Evolutionary conservation across 768 basidiomycete species (phyloP).

Genomic region (Russula olivacea): DNA sequence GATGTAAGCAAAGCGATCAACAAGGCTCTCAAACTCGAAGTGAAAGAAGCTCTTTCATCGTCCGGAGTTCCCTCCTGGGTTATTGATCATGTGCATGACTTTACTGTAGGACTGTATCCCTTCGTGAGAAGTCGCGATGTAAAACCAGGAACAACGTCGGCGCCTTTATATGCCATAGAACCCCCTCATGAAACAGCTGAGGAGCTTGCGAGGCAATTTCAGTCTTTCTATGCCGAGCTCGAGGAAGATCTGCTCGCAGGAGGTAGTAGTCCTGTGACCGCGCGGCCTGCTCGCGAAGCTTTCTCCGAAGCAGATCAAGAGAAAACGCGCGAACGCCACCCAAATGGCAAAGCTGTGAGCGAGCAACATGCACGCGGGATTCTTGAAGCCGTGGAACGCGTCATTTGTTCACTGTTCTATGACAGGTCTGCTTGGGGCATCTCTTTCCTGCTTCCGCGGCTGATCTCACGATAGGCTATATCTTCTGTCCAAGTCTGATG

Average conservation of each 20-base stretch:
- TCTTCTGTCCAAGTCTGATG: slow-evolving; percentile 65
- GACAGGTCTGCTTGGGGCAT: slow-evolving; percentile 52
- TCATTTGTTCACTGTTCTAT: slow-evolving; percentile 71
- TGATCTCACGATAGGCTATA: slow-evolving; percentile 53
- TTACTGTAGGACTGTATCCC: slow-evolving; percentile 51
- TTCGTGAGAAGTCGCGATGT: slow-evolving; percentile 37
- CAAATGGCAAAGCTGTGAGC: slow-evolving; percentile 29
- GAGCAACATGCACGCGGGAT: slow-evolving; percentile 45
- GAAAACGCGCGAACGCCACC: slow-evolving; percentile 15
- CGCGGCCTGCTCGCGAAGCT: slow-evolving; percentile 25
- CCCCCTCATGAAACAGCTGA: slow-evolving; percentile 44
- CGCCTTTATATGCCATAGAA: slow-evolving; percentile 38
- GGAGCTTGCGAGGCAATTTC: slow-evolving; percentile 49
- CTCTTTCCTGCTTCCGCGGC: slow-evolving; percentile 1
- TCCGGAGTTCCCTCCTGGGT: slow-evolving; percentile 51
- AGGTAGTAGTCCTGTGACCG: slow-evolving; percentile 34
- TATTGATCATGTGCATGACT: slow-evolving; percentile 50
- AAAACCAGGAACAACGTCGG: slow-evolving; percentile 12
- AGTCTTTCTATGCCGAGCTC: slow-evolving; percentile 62
- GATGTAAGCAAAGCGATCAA: slow-evolving; percentile 52
- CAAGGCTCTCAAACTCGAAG: slow-evolving; percentile 47
- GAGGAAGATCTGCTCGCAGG: slow-evolving; percentile 54
- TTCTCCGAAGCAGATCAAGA: slow-evolving; percentile 25
- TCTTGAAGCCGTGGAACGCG: slow-evolving; percentile 68
- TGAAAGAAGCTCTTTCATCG: slow-evolving; percentile 43